Percentiles rank a stretch among this genome's conserved stretches.
These are phyloP conservation scores for Syzygium aqueum DNA, from an alignment of 345 rosid genomes.

Conservation along the genomic window DNA sequence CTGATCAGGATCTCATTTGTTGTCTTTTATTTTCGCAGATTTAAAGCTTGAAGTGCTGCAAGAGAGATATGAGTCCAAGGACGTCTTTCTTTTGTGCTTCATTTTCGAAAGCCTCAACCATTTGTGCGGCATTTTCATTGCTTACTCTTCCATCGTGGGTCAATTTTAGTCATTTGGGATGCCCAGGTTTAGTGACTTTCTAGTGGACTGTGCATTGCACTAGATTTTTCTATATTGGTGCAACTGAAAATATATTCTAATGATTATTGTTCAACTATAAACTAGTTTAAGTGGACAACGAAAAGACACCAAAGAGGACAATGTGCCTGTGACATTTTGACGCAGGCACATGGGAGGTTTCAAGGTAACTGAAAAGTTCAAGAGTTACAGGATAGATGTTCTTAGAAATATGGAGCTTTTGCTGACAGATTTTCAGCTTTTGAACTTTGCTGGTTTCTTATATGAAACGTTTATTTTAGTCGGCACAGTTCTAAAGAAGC, in stretches of 20 bases:
- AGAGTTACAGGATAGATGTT: not conserved
- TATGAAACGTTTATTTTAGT: not conserved
- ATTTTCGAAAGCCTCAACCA: not conserved
- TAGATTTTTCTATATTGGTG: not conserved
- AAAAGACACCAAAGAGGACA: not conserved
- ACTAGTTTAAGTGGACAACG: not conserved
- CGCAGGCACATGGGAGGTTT: not conserved
- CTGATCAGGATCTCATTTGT: not conserved
- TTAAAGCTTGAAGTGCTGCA: not conserved
- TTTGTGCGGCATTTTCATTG: not conserved
- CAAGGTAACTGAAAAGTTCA: not conserved
- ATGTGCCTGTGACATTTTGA: not conserved
- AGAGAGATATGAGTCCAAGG: not conserved
- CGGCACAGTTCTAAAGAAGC: not conserved
- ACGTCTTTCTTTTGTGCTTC: not conserved
- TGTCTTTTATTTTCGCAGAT: not conserved
- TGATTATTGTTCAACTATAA: not conserved
- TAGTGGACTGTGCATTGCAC: not conserved
- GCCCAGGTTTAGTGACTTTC: not conserved
- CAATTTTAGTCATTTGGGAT: not conserved
- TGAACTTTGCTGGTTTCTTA: not conserved
- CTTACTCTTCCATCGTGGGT: not conserved
- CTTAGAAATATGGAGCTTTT: not conserved
- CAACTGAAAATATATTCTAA: not conserved
- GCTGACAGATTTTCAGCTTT: not conserved